Percentiles rank a stretch among this genome's conserved stretches.
phyloP scores from a whole-genome alignment of 768 basidiomycete species.

The Tylopilus cervinicoccineus region DNA sequence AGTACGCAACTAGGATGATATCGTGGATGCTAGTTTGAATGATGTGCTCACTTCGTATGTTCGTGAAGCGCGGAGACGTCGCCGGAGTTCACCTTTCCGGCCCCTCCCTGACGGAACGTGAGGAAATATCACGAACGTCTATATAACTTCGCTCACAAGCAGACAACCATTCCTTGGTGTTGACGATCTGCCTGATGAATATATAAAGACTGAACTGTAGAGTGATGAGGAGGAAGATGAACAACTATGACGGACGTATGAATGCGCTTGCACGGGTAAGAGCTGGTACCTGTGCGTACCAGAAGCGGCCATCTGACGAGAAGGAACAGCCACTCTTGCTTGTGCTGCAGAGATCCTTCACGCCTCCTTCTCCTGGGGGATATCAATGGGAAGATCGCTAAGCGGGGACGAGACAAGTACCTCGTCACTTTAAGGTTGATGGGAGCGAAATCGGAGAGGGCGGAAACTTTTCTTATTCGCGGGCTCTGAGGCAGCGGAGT shows the following conservation, averaged over 20 bases:
- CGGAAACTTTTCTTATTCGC: conserved; percentile 76
- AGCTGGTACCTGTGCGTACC: conserved; percentile 38
- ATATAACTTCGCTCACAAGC: conserved; percentile 59
- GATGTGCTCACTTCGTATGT: conserved; percentile 60
- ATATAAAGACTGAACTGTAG: conserved; percentile 86
- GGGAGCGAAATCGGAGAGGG: conserved; percentile 86
- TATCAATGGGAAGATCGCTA: conserved; percentile 1
- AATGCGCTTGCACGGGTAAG: background rate
- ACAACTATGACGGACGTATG: conserved; percentile 43
- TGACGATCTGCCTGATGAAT: conserved; percentile 86
- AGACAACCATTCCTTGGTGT: conserved; percentile 88
- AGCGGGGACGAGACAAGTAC: conserved; percentile 33
- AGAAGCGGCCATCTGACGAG: conserved; percentile 85
- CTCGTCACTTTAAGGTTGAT: conserved; percentile 80
- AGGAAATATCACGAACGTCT: background rate
- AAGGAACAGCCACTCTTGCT: conserved; percentile 72
- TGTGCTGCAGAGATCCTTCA: conserved; percentile 34
- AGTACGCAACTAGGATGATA: background rate
- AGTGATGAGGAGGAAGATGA: conserved; percentile 82
- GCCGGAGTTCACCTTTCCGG: conserved; percentile 71
- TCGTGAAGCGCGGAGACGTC: conserved; percentile 66
- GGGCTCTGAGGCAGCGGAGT: conserved; percentile 29
- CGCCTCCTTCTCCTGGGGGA: conserved; percentile 34
- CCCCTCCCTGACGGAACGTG: conserved; percentile 66
- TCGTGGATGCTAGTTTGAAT: background rate